Evolutionary conservation across 345 rosid genomes (phyloP).

Genomic region (Salix exigua): DNA sequence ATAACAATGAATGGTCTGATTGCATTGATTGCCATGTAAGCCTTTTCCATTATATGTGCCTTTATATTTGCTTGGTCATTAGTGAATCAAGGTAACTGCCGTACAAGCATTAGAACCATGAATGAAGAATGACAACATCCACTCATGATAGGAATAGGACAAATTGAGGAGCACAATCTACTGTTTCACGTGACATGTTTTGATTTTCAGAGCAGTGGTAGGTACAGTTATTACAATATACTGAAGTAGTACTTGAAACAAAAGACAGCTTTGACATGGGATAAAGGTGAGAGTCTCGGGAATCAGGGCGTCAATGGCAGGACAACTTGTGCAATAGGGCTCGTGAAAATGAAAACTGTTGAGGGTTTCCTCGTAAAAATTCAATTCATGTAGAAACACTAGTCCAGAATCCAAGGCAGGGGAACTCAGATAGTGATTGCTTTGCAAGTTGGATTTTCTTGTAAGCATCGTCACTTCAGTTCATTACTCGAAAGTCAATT

Average conservation of each 20-base stretch:
- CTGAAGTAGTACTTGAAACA: too few species aligned
- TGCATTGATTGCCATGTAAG: neutral
- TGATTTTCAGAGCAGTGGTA: neutral
- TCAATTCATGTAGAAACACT: constrained; percentile 2
- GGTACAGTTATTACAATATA: neutral
- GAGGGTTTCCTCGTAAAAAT: constrained; percentile 12
- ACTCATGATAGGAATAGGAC: neutral
- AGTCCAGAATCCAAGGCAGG: constrained; percentile 21
- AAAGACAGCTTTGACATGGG: constrained; percentile 24
- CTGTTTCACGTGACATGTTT: neutral
- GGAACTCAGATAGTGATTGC: neutral
- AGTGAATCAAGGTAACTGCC: neutral
- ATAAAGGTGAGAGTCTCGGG: constrained; percentile 36
- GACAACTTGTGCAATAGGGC: constrained; percentile 37
- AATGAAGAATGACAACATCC: neutral
- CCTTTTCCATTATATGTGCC: neutral
- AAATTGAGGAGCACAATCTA: neutral
- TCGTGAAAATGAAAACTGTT: constrained; percentile 40
- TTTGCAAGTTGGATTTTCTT: neutral
- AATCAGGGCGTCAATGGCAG: constrained; percentile 31
- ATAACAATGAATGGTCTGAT: too few species aligned
- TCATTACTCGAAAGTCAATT: neutral
- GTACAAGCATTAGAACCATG: neutral
- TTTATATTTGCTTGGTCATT: too few species aligned
- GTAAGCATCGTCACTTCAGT: neutral